Conservation (phyloP, 495 filamentous ascomycete genomes). For the Penicillium psychrofluorescens region DNA sequence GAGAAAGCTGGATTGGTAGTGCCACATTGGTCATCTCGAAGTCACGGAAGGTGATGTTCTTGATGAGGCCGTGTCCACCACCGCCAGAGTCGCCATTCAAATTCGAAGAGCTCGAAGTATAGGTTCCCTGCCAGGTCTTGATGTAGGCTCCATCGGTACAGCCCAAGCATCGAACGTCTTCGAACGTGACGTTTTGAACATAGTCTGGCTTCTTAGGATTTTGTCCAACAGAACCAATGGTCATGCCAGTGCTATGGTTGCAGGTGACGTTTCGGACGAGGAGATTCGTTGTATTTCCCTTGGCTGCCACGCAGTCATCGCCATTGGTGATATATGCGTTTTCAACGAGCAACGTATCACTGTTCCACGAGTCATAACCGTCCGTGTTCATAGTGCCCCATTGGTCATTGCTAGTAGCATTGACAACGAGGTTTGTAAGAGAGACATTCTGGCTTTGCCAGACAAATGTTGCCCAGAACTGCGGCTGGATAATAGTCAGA, state of each 20-base stretch:
- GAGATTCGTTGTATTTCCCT: slow-evolving; percentile 51
- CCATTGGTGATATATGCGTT: slow-evolving; percentile 46
- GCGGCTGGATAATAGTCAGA: background rate
- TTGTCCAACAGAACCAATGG: slow-evolving; percentile 52
- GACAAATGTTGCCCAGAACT: slow-evolving; percentile 13
- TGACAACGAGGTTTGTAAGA: background rate
- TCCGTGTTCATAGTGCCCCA: slow-evolving; percentile 46
- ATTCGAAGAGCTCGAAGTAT: too few species aligned
- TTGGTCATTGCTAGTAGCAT: too few species aligned
- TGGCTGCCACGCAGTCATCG: slow-evolving; percentile 55
- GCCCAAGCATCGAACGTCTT: slow-evolving; percentile 43
- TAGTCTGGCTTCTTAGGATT: slow-evolving; percentile 45
- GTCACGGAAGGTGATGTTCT: slow-evolving; percentile 53
- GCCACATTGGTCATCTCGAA: slow-evolving; percentile 38
- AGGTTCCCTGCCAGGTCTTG: slow-evolving; percentile 46
- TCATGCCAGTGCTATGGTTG: slow-evolving; percentile 50
- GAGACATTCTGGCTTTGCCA: slow-evolving; percentile 35
- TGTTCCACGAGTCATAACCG: slow-evolving; percentile 49
- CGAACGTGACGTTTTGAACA: slow-evolving; percentile 46
- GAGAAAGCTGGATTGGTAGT: slow-evolving; percentile 49
- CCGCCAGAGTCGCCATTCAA: slow-evolving; percentile 1
- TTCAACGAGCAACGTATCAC: slow-evolving; percentile 40
- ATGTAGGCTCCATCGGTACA: slow-evolving; percentile 51
- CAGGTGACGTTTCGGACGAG: slow-evolving; percentile 52
- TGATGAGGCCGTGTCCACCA: slow-evolving; percentile 50